phyloP scores from a whole-genome alignment of 106 monocot species.

The Hemerocallis citrina region DNA sequence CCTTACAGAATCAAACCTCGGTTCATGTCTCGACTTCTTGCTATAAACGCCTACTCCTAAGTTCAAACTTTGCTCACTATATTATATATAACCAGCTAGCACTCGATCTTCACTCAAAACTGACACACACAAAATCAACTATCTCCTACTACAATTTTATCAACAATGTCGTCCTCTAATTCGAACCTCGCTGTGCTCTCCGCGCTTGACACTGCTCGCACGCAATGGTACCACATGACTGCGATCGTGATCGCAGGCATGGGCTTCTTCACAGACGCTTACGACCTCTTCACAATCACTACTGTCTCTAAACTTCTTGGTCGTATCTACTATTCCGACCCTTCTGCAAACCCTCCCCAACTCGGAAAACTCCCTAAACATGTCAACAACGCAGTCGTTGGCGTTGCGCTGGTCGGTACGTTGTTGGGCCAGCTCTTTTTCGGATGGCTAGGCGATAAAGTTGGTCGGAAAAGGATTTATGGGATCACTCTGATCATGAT shows the following conservation, averaged over 20 bases:
- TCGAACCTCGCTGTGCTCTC: constrained; percentile 15
- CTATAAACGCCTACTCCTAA: no score
- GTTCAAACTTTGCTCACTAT: no score
- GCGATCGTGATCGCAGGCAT: constrained; percentile 80
- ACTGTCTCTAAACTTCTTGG: constrained; percentile 82
- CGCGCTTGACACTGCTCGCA: constrained; percentile 56
- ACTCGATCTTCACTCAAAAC: no score
- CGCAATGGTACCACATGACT: constrained; percentile 76
- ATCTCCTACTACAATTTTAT: no score
- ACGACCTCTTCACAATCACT: constrained; percentile 87
- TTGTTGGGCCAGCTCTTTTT: constrained; percentile 71
- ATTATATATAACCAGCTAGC: no score
- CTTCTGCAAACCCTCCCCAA: constrained; percentile 12
- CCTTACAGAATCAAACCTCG: no score
- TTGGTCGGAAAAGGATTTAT: constrained; percentile 58
- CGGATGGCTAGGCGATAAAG: constrained; percentile 71
- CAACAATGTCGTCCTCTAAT: no score
- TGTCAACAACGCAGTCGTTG: constrained; percentile 53
- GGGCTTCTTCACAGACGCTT: constrained; percentile 97
- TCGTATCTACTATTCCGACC: constrained; percentile 52
- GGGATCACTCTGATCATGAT: constrained; percentile 68
- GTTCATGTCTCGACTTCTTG: no score
- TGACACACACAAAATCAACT: no score
- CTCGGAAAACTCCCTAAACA: constrained; percentile 42
- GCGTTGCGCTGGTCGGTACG: constrained; percentile 66